Evolutionary conservation across 2,329 filamentous ascomycete genomes (phyloP).

Genomic region (Raffaelea deltoideospora): DNA sequence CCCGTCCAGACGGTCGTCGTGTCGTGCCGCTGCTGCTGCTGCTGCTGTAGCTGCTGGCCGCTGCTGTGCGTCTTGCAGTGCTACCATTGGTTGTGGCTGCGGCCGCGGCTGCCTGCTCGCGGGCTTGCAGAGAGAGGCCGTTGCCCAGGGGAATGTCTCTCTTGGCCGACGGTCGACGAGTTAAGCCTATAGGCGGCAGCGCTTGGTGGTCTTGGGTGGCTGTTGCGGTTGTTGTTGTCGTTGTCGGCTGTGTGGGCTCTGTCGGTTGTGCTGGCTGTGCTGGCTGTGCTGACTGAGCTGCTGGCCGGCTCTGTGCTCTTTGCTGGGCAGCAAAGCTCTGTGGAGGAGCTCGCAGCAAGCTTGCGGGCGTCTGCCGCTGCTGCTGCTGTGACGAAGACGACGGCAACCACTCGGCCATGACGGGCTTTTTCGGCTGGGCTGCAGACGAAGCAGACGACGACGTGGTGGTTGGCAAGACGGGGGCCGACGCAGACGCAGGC

Average conservation of each 20-base stretch:
- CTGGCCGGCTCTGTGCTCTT: conserved; percentile 37
- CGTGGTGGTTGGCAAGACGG: neutral
- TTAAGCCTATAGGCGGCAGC: neutral
- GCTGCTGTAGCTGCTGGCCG: neutral
- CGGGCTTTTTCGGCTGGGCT: neutral
- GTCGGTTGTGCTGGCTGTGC: neutral
- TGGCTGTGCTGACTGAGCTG: neutral
- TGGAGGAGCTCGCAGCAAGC: conserved; percentile 36
- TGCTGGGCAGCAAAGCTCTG: conserved; percentile 56
- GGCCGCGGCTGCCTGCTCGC: conserved; percentile 7
- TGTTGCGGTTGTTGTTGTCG: neutral
- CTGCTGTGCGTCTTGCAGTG: conserved; percentile 5
- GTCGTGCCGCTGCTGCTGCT: neutral
- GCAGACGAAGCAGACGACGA: neutral
- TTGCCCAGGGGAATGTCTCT: conserved; percentile 8
- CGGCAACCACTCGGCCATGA: conserved; percentile 10
- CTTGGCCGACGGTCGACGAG: conserved; percentile 4
- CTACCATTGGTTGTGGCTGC: neutral
- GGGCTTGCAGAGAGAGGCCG: conserved; percentile 9
- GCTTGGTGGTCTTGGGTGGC: neutral
- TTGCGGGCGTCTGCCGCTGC: conserved; percentile 7
- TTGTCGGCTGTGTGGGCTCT: neutral
- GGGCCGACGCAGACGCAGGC: conserved; percentile 1
- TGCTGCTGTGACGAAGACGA: conserved; percentile 16
- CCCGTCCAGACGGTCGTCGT: neutral